Base-by-base conservation (phyloP, 1,284 basidiomycete genomes). In the Cryptococcus sp. region DNA sequence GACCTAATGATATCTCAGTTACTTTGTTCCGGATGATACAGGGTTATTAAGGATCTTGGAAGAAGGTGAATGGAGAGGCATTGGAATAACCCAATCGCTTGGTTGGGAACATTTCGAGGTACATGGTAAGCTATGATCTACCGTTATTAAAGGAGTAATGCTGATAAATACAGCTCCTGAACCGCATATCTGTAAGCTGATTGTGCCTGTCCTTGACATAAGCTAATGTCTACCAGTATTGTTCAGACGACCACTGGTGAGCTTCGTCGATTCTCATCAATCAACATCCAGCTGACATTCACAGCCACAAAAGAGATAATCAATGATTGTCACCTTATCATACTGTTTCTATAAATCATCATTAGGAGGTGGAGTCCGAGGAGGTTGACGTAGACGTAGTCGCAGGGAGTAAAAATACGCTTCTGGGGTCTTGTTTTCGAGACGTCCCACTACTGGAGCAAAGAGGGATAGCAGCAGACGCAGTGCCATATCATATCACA, bases 91-190 rank as follows among this genome's bases (percentile, higher is more conserved):
- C 35, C 94, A 97, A 77, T 93, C 90, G 76, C 79, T 95, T 49
- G 94, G 94, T 8, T 98, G 94, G 94, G 89, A 93, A 72, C 93
- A 97, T 70, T 97, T 96, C 68, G 94, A 95, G 80, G 90, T 96
- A 41, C 94, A 96, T 72, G 89, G 91, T 92, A 66, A 69, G 86
- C 77, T 1, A 13, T 7, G 14, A 52, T 37, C 41, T 43, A n/a
- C n/a, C n/a, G 46, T 41, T 10, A n/a, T 41, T 41, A 10, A n/a
- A 41, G 38, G 10, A 10, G 8, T 36, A 13, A 13, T 10, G 43
- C 50, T 53, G 55, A 56, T 23, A 13, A 41, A 32, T n/a, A n/a
- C 36, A 73, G 71, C 71, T 34, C 71, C 70, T 43, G 71, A 73
- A 61, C 71, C 71, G 48, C 71, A 72, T 63, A 72, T 72, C 52